Base-by-base conservation (phyloP, 306 rosid species). In the Pachyrhizus erosus region DNA sequence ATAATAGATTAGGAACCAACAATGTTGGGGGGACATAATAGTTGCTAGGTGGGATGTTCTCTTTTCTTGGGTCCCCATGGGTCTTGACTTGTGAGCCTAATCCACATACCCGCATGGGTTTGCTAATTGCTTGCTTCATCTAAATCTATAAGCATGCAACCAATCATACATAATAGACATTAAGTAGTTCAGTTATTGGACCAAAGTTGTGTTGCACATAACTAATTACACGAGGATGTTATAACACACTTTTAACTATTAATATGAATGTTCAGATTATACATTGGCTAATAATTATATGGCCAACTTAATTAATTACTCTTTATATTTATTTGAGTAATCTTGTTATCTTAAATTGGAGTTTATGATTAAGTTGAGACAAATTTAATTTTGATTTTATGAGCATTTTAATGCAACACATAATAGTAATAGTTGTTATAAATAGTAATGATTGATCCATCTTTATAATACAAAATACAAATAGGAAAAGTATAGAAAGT, bases 91-190 rank as follows among this genome's bases (percentile, higher is more conserved):
- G 1, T 39, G 1, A 74, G 21, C 31, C 70, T 42, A 54, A 54
- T 27, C 69, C 69, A 61, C 39, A 61, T 1, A 26, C 43, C 51
- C 85, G 75, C 76, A 75, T 82, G 85, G 31, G 1, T 73, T 61
- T 73, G 72, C 26, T 81, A n/a, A n/a, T n/a, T 65, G 39, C 33
- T 46, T n/a, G n/a, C 52, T 75, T 82, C 70, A 66, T 82, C 70
- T 74, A 70, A 64, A 39, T 81, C 57, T 39, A 6, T 11, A 62
- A 3, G 37, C 57, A 14, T 21, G 5, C 9, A 13, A 20, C 79
- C 51, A 8, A 29, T 23, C 43, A 1, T 8, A 58, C 51, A 70
- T 80, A 21, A 26, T 20, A 80, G n/a, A 7, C 54, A 48, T 17
- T 51, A 45, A 61, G 3, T 73, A 31, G 46, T 37, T 64, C 46